A percentile compares a stretch with the other conserved stretches of the same genome.
These are phyloP conservation scores for Hordeum vulgare DNA, from an alignment of 176 grass and related monocot genomes.

Conservation along the genomic window MorexV3_pseudomolecules_assembly NC_058520.1:605667426-605667925, in stretches of 20 bases:
- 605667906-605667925: background rate
- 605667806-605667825: no score
- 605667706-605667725: background rate
- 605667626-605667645: no score
- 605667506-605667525: slow-evolving; percentile 7
- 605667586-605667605: no score
- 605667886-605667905: slow-evolving; percentile 1
- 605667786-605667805: no score
- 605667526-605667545: background rate
- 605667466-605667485: background rate
- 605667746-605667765: background rate
- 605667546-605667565: background rate
- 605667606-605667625: no score
- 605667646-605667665: background rate
- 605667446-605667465: background rate
- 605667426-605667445: no score
- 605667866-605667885: background rate
- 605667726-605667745: background rate
- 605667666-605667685: background rate
- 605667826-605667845: background rate
- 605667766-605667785: background rate
- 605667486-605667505: background rate
- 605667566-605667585: background rate
- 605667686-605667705: background rate
- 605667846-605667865: background rate